Percentiles rank a stretch among this genome's conserved stretches.
Evolutionary conservation across 805 yeast genomes (phyloP).

Genomic region (Candida stauntonica): DNA sequence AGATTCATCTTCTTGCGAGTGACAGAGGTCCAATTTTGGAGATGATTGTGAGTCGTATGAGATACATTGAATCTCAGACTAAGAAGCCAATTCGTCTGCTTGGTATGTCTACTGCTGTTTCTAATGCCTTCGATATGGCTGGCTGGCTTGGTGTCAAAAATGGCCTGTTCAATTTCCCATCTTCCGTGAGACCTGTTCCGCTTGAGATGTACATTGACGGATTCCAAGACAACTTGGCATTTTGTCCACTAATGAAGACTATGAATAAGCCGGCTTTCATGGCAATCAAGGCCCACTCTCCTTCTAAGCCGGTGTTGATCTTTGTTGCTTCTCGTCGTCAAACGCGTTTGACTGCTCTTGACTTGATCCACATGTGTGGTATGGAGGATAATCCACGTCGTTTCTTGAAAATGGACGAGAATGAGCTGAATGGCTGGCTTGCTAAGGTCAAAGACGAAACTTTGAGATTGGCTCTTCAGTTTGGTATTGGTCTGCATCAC

Average conservation of each 20-base stretch:
- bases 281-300: conserved; percentile 57
- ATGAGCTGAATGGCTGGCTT: conserved; percentile 55
- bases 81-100: conserved; percentile 87
- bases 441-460: conserved; percentile 70
- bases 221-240: conserved; percentile 80
- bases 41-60: conserved; percentile 88
- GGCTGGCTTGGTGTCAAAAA: conserved; percentile 89
- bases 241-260: conserved; percentile 60
- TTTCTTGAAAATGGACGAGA: conserved; percentile 56
- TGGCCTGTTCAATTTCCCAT: conserved; percentile 93
- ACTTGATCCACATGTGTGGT: conserved; percentile 65
- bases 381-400: conserved; percentile 52
- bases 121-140: conserved; percentile 90
- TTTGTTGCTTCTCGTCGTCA: conserved; percentile 97
- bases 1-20: conserved; percentile 93
- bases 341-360: conserved; percentile 79
- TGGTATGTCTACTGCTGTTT: conserved; percentile 91
- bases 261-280: conserved; percentile 78
- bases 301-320: conserved; percentile 87
- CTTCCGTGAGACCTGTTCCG: conserved; percentile 94
- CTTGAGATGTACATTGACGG: conserved; percentile 86
- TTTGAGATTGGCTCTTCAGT: conserved; percentile 67
- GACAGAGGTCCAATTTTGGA: conserved; percentile 98
- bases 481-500: conserved; percentile 93
- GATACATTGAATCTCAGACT: conserved; percentile 88